Base-by-base conservation (phyloP, 495 filamentous ascomycete species). In the Penicillium steckii region DNA sequence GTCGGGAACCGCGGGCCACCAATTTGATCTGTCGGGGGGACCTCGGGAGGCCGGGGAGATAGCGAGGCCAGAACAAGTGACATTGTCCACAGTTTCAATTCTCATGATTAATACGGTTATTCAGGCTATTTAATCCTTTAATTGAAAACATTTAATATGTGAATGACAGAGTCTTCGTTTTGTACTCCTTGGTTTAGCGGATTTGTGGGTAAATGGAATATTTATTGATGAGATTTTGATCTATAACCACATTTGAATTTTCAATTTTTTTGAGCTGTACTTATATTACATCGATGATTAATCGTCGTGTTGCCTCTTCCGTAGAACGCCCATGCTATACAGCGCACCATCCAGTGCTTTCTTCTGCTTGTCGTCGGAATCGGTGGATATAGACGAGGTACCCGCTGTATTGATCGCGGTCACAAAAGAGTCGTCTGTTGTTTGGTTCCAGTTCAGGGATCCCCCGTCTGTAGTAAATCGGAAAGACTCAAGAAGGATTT, bases 251-350 rank as follows among this genome's bases (percentile, higher is more conserved):
- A 38, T 15, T 19, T n/a, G 35, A 38, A 6, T 29, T 38, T 38
- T n/a, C n/a, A 15, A n/a, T n/a, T 32, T 4, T 13, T 32, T 32
- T 13, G n/a, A 32, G 10, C 29, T n/a, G n/a, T n/a, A n/a, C n/a
- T n/a, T n/a, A n/a, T 32, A 32, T 15, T 35, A 15, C n/a, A 10
- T 10, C 4, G 26, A 27, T 4, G 26, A 30, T 8, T 53, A 19
- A 9, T 74, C 66, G 15, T 69, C 54, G 6, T 46, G 56, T n/a
- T n/a, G 52, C 44, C 53, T 80, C 74, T 95, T 97, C 44, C 92
- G 78, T 44, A 96, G 73, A 50, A 83, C 85, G 43, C 83, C 86
- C 42, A 90, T 69, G 2, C 75, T 74, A 68, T 96, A 96, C 46
- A 96, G 54, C 1, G 85, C 67, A 41, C 83, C 70, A 44, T 69